Conservation (phyloP, 83 land plant species). For the Picea abies region DNA sequence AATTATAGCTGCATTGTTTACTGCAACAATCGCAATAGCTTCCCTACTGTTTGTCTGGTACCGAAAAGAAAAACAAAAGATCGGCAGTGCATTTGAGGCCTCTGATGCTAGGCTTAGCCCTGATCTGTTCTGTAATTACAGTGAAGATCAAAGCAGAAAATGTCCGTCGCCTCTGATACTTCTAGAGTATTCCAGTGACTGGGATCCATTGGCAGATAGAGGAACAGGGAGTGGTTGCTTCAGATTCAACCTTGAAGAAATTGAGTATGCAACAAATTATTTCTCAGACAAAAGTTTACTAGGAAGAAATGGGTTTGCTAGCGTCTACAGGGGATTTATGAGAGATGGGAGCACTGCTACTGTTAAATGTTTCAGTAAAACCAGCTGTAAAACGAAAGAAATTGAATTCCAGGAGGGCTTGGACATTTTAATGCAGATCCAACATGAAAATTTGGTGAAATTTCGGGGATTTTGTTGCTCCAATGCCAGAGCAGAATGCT, state of each 20-base stretch:
- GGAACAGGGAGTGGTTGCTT: constrained; percentile 9
- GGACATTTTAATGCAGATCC: constrained; percentile 22
- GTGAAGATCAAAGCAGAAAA: constrained; percentile 11
- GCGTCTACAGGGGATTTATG: no score
- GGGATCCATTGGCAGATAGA: constrained; percentile 12
- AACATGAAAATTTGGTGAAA: constrained; percentile 36
- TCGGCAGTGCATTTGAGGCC: constrained; percentile 29
- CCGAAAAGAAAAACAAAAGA: constrained; percentile 33
- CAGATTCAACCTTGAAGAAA: constrained; percentile 35
- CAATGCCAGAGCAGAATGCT: constrained; percentile 39
- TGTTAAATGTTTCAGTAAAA: constrained; percentile 38
- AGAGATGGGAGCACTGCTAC: constrained; percentile 39
- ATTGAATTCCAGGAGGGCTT: constrained; percentile 29
- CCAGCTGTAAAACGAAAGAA: constrained; percentile 25
- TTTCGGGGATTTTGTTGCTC: constrained; percentile 42
- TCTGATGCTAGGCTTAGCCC: constrained; percentile 9
- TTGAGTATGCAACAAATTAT: constrained; percentile 43
- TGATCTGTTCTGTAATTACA: constrained; percentile 1
- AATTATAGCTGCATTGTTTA: constrained; percentile 18
- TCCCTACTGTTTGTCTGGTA: constrained; percentile 25
- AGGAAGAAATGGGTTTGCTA: constrained; percentile 27
- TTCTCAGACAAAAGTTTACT: constrained; percentile 49
- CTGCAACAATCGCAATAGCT: constrained; percentile 3
- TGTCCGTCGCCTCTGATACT: constrained; percentile 13
- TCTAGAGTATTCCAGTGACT: constrained; percentile 17